Evolutionary conservation across 768 basidiomycete species (phyloP).

Genomic region (Termitomyces eurrhizus): DNA sequence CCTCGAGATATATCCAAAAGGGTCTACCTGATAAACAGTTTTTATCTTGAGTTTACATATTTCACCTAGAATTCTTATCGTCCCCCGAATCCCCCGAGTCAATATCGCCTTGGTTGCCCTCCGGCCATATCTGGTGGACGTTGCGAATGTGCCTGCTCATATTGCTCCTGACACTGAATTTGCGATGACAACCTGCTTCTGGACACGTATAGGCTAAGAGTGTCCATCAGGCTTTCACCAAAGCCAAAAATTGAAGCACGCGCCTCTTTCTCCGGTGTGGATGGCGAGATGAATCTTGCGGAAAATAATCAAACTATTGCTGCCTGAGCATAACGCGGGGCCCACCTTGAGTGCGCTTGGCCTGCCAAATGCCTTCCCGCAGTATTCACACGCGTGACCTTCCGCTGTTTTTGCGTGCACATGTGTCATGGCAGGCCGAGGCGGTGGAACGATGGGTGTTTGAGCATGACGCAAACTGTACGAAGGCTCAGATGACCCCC

Average conservation of each 20-base stretch:
- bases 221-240: conserved; percentile 4
- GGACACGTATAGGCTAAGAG: conserved; percentile 54
- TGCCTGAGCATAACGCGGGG: background rate
- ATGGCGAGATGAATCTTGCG: conserved; percentile 21
- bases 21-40: background rate
- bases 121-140: conserved; percentile 22
- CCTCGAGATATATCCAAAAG: background rate
- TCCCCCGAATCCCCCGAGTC: conserved; percentile 18
- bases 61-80: conserved; percentile 8
- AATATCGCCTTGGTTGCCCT: conserved; percentile 12
- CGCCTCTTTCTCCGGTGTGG: conserved; percentile 23
- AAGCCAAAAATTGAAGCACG: conserved; percentile 5
- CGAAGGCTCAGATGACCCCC: conserved; percentile 4
- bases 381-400: conserved; percentile 20
- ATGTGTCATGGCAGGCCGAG: conserved; percentile 5
- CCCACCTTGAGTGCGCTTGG: conserved; percentile 23
- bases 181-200: conserved; percentile 58
- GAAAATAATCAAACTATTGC: background rate
- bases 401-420: conserved; percentile 10
- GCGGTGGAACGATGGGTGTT: conserved; percentile 3
- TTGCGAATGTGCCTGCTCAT: conserved; percentile 62
- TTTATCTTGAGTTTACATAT: background rate
- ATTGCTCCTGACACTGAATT: conserved; percentile 67
- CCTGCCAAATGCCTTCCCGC: conserved; percentile 20
- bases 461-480: conserved; percentile 1